Conservation (phyloP, 345 rosid species). For the Dipteronia sinensis region DNA sequence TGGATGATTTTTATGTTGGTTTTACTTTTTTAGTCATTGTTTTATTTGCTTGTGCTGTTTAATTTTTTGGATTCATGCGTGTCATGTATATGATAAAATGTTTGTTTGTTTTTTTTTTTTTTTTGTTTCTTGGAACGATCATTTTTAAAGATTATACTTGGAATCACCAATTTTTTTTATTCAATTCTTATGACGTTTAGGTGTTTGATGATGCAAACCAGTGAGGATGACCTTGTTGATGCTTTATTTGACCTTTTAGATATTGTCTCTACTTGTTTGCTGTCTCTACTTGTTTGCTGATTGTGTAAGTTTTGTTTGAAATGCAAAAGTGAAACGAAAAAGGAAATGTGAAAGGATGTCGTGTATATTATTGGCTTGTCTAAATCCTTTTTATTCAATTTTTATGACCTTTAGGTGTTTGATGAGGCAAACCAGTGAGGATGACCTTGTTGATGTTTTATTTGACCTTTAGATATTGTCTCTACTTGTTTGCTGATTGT, state of each 20-base stretch:
- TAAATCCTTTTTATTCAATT: no score
- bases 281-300: slow-evolving; percentile 2
- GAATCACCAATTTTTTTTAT: not conserved
- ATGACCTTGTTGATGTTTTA: no score
- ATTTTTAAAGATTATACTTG: not conserved
- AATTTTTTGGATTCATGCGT: not conserved
- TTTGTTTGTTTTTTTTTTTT: no score
- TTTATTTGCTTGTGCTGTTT: not conserved
- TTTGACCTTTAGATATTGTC: no score
- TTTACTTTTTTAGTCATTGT: slow-evolving; percentile 5
- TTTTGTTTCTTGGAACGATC: not conserved
- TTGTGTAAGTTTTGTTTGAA: not conserved
- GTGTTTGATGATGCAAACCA: not conserved
- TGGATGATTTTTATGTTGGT: slow-evolving; percentile 13
- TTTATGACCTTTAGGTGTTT: no score
- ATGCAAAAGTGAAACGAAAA: no score
- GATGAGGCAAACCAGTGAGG: no score
- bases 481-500: no score
- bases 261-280: not conserved
- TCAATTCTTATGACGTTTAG: not conserved
- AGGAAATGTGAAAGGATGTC: no score
- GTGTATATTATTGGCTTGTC: not conserved
- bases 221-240: not conserved
- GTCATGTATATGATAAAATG: no score
- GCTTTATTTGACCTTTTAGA: not conserved